Evolutionary conservation across 177 flowering plant species (phyloP).

Genomic region (Vitis hybrid): DNA sequence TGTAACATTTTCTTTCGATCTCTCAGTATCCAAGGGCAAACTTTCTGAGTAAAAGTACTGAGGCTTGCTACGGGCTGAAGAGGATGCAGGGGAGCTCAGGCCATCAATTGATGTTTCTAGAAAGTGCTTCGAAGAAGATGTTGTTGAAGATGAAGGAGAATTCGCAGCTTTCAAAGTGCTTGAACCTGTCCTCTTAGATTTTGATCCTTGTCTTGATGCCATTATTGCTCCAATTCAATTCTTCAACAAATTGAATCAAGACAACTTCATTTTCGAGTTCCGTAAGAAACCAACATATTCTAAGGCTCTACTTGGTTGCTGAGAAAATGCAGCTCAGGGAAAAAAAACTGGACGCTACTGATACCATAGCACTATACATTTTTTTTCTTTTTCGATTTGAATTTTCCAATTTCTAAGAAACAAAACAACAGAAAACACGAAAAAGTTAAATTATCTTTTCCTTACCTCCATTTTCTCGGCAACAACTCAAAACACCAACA

Average conservation of each 20-base stretch:
- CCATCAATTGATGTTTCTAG: constrained; percentile 65
- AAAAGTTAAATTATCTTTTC: too few relatives aligned
- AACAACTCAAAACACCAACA: too few relatives aligned
- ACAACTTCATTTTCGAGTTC: background rate
- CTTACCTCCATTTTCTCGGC: constrained; percentile 2
- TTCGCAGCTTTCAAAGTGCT: constrained; percentile 33
- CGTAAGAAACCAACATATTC: background rate
- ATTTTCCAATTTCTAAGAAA: background rate
- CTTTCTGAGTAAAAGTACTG: constrained; percentile 57
- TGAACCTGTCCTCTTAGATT: constrained; percentile 37
- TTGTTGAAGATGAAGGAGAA: constrained; percentile 72
- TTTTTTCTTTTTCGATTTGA: background rate
- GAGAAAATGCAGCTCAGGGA: too few relatives aligned
- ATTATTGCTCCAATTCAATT: constrained; percentile 27
- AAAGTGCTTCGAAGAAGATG: constrained; percentile 69
- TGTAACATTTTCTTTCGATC: constrained; percentile 86
- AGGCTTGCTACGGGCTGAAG: constrained; percentile 59
- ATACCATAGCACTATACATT: too few relatives aligned
- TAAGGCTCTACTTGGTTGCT: background rate
- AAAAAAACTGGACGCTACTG: too few relatives aligned
- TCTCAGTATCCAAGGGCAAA: constrained; percentile 35
- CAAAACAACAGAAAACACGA: too few relatives aligned
- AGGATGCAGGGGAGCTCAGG: constrained; percentile 70
- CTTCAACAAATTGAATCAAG: constrained; percentile 6
- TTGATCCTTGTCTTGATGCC: constrained; percentile 60